phyloP scores from a whole-genome alignment of 306 rosid species.

The Elaeagnus macrophylla region DNA sequence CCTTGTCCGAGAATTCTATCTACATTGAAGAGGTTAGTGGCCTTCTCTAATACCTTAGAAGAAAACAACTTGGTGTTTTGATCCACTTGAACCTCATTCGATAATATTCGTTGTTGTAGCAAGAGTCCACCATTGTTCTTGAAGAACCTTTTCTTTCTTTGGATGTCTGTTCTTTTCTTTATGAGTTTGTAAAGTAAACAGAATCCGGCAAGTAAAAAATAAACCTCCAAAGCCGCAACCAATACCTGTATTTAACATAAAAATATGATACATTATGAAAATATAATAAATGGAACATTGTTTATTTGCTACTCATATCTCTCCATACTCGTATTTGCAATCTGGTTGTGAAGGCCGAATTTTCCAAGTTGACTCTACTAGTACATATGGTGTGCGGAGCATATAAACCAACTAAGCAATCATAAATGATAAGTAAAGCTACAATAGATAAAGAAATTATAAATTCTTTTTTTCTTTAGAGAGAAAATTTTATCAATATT shows the following conservation, averaged over 20 bases:
- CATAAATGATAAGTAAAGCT: no score
- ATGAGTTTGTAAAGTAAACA: not conserved
- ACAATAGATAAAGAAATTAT: no score
- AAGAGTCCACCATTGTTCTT: not conserved
- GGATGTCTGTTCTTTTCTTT: not conserved
- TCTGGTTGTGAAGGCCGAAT: no score
- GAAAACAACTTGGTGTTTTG: constrained; percentile 3
- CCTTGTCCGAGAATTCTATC: constrained; percentile 12
- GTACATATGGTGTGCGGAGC: no score
- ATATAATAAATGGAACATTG: no score
- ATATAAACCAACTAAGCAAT: no score
- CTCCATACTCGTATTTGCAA: no score
- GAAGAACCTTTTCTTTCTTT: not conserved
- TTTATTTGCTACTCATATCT: no score
- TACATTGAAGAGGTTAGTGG: constrained; percentile 1
- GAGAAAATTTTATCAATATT: no score
- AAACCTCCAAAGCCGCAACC: not conserved
- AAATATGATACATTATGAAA: not conserved
- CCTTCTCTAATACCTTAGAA: not conserved
- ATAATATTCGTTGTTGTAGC: constrained; percentile 1
- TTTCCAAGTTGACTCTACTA: no score
- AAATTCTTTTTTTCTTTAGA: no score
- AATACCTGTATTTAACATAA: not conserved
- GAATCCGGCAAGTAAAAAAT: not conserved
- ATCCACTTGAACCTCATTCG: not conserved